A percentile compares a stretch with the other conserved stretches of the same genome.
phyloP scores from a whole-genome alignment of 1,284 basidiomycete genomes.

The Ganoderma meredithae region DNA sequence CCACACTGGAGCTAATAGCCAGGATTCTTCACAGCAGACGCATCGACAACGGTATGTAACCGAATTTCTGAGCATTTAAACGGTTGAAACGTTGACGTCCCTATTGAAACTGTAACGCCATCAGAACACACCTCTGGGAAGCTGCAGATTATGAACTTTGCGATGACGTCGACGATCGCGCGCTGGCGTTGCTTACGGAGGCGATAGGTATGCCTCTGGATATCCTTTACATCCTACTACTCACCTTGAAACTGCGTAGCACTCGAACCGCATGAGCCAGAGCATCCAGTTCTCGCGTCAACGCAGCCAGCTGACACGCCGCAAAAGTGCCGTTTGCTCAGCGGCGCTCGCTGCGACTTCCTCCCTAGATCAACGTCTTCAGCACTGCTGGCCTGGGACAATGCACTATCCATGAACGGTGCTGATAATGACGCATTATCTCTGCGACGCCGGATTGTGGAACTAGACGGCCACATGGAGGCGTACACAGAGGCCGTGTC shows the following conservation, averaged over 20 bases:
- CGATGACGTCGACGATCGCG: background rate
- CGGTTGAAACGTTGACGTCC: too few relatives aligned
- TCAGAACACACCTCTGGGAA: background rate
- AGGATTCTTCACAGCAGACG: background rate
- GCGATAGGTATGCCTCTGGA: slow-evolving; percentile 25
- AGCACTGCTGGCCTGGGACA: slow-evolving; percentile 26
- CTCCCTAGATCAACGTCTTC: slow-evolving; percentile 20
- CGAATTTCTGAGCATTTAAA: background rate
- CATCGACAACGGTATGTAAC: background rate
- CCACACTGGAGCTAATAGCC: background rate
- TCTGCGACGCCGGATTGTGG: slow-evolving; percentile 18
- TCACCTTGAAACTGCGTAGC: background rate
- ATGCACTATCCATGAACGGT: slow-evolving; percentile 22
- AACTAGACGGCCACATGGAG: slow-evolving; percentile 24
- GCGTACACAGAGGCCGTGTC: slow-evolving; percentile 23
- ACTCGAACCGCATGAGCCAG: slow-evolving; percentile 1
- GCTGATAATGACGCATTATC: slow-evolving; percentile 16
- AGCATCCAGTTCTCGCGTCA: slow-evolving; percentile 17
- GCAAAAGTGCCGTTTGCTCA: background rate
- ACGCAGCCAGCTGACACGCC: slow-evolving; percentile 10
- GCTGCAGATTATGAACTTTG: background rate
- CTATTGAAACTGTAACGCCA: too few relatives aligned
- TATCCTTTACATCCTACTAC: background rate
- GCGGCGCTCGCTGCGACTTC: slow-evolving; percentile 30
- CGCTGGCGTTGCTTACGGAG: slow-evolving; percentile 1